Evolutionary conservation across 2,329 filamentous ascomycete species (phyloP), one percentile per base, ranked within the genome.

Genomic region (Aspergillus fischeri): DNA sequence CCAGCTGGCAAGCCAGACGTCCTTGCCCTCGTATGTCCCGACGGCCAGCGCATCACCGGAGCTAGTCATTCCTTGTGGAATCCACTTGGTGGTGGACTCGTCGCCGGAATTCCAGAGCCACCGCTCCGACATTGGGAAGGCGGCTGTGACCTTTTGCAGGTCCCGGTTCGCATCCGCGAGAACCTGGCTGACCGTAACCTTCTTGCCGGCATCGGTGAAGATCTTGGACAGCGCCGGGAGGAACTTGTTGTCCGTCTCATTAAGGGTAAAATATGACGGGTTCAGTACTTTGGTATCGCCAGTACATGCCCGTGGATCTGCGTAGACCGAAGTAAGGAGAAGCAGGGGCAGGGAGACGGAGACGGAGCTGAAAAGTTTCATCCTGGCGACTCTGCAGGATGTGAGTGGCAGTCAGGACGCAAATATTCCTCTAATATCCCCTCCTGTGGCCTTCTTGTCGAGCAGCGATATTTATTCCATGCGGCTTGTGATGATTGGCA

Each of bases 1-100:
- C 73, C 73, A 75, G 60, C 69, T 73, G 2, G 72, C 70, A 17
- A 75, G 52, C 68, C 66, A 72, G 5, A 63, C 70, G 44, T 72
- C 60, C 24, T 66, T 66, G n/a, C 66, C 71, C n/a, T 74, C 67
- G 50, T 66, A 71, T 7, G 60, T 70, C 3, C 73, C 73, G 2
- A 52, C 58, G 4, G 62, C 65, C 17, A 65, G 55, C 1, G 73
- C 70, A 54, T 75, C 73, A 1, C 66, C 68, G 1, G 73, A 70
- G 25, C 68, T 68, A n/a, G 66, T 69, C 25, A 75, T 67, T 5
- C 73, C 73, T 49, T 75, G 73, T 1, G 73, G 73, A 20, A 66
- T 51, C 71, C 71, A 75, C 54, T 73, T 70, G 3, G 52, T 61
- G 0, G 72, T 75, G 29, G 65, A 61, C 45, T 65, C 52, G 57